Evolutionary conservation across 306 rosid genomes (phyloP).

Genomic region (Quercus wislizeni): DNA sequence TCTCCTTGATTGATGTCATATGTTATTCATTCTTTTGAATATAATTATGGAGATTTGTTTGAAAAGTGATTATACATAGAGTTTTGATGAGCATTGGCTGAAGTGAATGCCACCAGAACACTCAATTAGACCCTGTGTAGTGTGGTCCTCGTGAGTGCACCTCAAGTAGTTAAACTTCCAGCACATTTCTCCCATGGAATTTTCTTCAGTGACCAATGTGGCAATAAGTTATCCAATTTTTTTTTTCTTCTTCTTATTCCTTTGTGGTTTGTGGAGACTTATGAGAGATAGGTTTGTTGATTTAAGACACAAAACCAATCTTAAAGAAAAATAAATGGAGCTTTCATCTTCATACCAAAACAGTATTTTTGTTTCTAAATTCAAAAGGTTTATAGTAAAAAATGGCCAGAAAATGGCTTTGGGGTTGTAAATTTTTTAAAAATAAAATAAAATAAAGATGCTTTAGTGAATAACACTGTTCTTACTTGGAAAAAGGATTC

Average conservation of each 20-base stretch:
- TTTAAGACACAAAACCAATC: neutral
- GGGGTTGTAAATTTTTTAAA: too few species aligned
- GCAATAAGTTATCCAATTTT: neutral
- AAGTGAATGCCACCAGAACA: neutral
- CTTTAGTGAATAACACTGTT: too few species aligned
- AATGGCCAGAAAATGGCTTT: neutral
- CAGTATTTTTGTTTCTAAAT: neutral
- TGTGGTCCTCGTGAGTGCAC: neutral
- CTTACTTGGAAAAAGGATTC: too few species aligned
- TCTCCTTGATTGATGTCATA: too few species aligned
- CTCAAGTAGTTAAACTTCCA: neutral
- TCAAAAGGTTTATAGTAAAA: neutral
- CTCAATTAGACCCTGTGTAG: constrained; percentile 2
- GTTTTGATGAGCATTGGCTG: neutral
- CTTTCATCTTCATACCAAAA: neutral
- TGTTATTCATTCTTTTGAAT: too few species aligned
- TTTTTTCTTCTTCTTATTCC: neutral
- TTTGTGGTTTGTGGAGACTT: neutral
- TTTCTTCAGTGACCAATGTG: neutral
- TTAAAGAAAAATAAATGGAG: neutral
- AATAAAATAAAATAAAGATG: too few species aligned
- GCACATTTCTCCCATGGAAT: neutral
- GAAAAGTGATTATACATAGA: too few species aligned
- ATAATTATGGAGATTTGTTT: too few species aligned
- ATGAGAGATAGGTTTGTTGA: neutral